Base-by-base conservation (phyloP, 805 yeast species). In the Cyberlindnera maritima region DNA sequence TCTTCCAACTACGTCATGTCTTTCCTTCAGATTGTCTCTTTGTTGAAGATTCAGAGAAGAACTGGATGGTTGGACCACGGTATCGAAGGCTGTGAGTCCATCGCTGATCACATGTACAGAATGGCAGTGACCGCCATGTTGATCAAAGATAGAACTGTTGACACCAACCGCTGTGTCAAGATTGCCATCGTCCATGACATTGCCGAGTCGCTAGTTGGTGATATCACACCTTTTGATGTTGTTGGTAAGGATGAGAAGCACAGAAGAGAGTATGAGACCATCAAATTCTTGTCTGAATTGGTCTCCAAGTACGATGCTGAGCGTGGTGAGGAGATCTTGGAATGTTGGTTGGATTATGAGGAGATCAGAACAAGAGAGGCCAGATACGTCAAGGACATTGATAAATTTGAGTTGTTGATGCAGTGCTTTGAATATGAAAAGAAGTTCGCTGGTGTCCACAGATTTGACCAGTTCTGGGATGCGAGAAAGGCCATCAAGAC, bases 71-170 rank as follows among this genome's bases (percentile, higher is more conserved):
- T 92, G 18, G 92, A 89, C 61, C 80, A 79, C 59, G 67, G 63
- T 12, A 62, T 72, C 20, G 39, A 47, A 2, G 59, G 64, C 2
- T 70, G 75, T 55, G 76, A 89, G 65, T 79, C 86, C 43, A 89
- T 90, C 43, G 78, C 88, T n/a, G 97, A 91, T 66, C 97, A 92
- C 65, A 91, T 91, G 96, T 91, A 92, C 63, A 75, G 99, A 47
- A 91, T 92, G 97, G 81, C 89, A 5, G 71, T 91, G 18, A 80
- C 89, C 36, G 74, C 92, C 19, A 79, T 90, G 85, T 65, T 89
- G 20, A 75, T 88, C 36, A 66, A 69, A 25, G 67, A 75, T 42
- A 65, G 66, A n/a, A 66, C 70, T 2, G 71, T 86, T 28, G 81
- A 87, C 65, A 71, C 77, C 21, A 75, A 77, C 49, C 79, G 79